Base-by-base conservation (phyloP, 2,329 filamentous ascomycete genomes). In the Decorospora gaudefroyi region DNA sequence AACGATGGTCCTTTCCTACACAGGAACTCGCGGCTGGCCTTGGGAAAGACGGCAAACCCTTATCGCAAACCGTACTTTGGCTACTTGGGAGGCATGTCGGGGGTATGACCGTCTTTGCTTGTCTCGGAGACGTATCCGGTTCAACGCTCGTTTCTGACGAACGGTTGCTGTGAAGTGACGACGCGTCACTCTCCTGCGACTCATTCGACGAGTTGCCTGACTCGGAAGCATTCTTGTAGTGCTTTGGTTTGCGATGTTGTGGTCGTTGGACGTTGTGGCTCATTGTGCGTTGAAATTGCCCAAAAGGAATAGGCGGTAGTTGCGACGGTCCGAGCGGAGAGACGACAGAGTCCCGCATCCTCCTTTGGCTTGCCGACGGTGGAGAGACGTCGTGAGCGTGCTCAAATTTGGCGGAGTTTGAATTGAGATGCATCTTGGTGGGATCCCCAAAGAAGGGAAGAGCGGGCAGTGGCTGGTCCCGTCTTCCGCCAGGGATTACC, bases 91-190 rank as follows among this genome's bases (percentile, higher is more conserved):
- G 41, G 37, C 31, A 60, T 51, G 6, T 55, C 55, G 39, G 55
- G 55, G 19, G 45, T 51, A 29, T 49, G 38, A 12, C 51, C 54
- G n/a, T 19, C 47, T 21, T 52, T 43, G 21, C 53, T 39, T 31
- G 48, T 36, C 18, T 58, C 44, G 23, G 54, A 23, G 34, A 54
- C 4, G 19, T 25, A 15, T 70, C 54, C 46, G 58, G 44, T 58
- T 73, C 71, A 7, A 67, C 44, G 43, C 71, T 74, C 6, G 71
- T 72, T 49, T 64, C 54, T 7, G 71, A 74, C n/a, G 70, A 71
- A 11, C 55, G 56, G 30, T 51, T 57, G 53, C 72, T 76, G 50
- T 72, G 68, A 19, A 57, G 49, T 6, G 73, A 74, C 6, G 64
- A 69, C 12, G 64, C 58, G 40, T 72, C 68, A 42, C 68, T 68